Base-by-base conservation (phyloP, 2,329 filamentous ascomycete genomes). In the Teratosphaeria nubilosa region DNA sequence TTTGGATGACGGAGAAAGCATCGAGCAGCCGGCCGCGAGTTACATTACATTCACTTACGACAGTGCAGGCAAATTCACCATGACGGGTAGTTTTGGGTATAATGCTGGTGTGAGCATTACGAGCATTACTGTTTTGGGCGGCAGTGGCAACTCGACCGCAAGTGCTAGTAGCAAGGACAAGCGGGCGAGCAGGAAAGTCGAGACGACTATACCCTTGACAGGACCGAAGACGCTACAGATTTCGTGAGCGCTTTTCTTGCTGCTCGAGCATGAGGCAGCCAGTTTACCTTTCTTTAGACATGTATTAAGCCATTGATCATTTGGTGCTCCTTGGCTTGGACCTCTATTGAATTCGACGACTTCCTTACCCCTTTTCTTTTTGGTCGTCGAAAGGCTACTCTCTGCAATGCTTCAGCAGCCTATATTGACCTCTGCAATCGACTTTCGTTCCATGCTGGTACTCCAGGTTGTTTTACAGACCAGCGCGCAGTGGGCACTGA, bases 1-100 rank as follows among this genome's bases (percentile, higher is more conserved):
- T 69, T 74, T 94, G 5, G 90, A 94, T 64, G 89, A 95, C 60
- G 90, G 90, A 9, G 83, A 85, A 59, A 84, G 80, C 27, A 65
- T 91, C 54, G 74, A 81, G 59, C 87, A 88, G 45, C 61, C 73
- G 2, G 70, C 65, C 0, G 82, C 78, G n/a, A 82, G 79, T 6
- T 74, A 82, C 57, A 77, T 91, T 56, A 71, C 74, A 14, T 88
- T 91, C 64, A 65, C 69, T 9, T 91, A 83, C 50, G 73, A 77
- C 52, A 69, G 77, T 2, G 16, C 25, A 32, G 80, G 81, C 34
- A 73, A 74, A 58, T 76, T 88, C 25, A 73, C 64, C 0, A 72
- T 79, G 37, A 74, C 72, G 1, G 85, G 85, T 0, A 70, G 66
- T 1, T 87, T 86, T 66, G 80, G 72, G 1, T 86, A 82, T 66